A percentile compares a stretch with the other conserved stretches of the same genome.
Conservation (phyloP, 2,329 filamentous ascomycete genomes). For the Colletotrichum sp. region DNA sequence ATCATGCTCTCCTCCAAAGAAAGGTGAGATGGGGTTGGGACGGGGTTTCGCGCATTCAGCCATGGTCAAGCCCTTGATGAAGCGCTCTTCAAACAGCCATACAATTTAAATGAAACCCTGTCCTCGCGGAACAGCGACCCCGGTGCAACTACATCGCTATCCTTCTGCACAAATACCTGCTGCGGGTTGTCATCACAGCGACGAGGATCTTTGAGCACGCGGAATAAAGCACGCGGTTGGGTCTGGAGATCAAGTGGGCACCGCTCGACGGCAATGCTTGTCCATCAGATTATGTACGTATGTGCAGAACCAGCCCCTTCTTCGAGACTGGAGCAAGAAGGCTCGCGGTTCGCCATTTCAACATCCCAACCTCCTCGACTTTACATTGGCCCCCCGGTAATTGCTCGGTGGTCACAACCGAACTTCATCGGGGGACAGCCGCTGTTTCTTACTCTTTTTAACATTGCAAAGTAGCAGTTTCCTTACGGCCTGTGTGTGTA, state of each 20-base stretch:
- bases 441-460: neutral
- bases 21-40: neutral
- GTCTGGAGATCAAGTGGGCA: neutral
- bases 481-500: neutral
- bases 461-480: neutral
- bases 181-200: neutral
- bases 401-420: constrained; percentile 13
- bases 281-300: neutral
- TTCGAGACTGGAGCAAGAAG: neutral
- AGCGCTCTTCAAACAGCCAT: neutral
- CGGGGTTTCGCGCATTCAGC: neutral
- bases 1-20: neutral
- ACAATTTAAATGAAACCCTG: constrained; percentile 5
- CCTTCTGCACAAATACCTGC: neutral
- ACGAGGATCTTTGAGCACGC: neutral
- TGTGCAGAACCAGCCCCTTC: neutral
- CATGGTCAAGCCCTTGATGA: neutral
- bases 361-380: neutral
- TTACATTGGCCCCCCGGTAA: neutral
- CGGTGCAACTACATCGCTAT: neutral
- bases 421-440: neutral
- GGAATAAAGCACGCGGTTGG: neutral
- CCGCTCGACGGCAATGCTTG: neutral
- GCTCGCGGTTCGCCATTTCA: neutral
- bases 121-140: neutral